A percentile compares a stretch with the other conserved stretches of the same genome.
phyloP scores from a whole-genome alignment of 2,329 filamentous ascomycete species.

The Penicillium palitans region DNA sequence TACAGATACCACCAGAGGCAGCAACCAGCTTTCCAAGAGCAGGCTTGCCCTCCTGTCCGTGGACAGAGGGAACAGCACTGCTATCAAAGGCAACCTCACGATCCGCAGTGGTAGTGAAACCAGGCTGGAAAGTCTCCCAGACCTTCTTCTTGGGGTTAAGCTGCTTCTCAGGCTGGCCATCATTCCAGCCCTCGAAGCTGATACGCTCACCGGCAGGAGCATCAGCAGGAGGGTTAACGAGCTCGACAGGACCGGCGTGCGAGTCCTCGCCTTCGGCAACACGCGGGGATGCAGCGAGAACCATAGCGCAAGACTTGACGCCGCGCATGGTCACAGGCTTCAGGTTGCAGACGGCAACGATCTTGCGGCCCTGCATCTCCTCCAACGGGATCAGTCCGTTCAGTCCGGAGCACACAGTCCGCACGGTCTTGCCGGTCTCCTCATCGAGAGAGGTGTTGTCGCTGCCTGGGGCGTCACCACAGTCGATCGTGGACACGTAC shows the following conservation, averaged over 20 bases:
- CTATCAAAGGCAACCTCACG: conserved; percentile 88
- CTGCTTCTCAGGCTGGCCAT: conserved; percentile 86
- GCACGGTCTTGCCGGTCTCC: conserved; percentile 85
- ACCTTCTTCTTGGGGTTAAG: conserved; percentile 99
- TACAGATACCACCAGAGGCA: conserved; percentile 75
- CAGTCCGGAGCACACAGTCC: conserved; percentile 94
- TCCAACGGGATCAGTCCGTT: conserved; percentile 90
- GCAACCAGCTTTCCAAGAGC: conserved; percentile 68
- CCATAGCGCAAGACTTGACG: conserved; percentile 80
- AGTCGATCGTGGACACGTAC: conserved; percentile 92
- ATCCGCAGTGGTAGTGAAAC: conserved; percentile 82
- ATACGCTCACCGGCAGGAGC: conserved; percentile 82
- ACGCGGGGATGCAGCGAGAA: conserved; percentile 87
- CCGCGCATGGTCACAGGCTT: conserved; percentile 99
- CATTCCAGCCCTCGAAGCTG: conserved; percentile 84
- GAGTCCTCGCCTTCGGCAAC: conserved; percentile 78
- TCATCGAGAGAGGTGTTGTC: conserved; percentile 78
- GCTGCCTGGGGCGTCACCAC: conserved; percentile 80
- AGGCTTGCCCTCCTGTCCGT: conserved; percentile 61
- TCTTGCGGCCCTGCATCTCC: conserved; percentile 95
- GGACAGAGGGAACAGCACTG: conserved; percentile 70
- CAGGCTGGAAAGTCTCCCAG: conserved; percentile 95
- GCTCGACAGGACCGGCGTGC: conserved; percentile 87
- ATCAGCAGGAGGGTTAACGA: conserved; percentile 78
- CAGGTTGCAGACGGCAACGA: conserved; percentile 93